Evolutionary conservation across 176 grass and related monocot species (phyloP).

Genomic region (Oryza officinalis): DNA sequence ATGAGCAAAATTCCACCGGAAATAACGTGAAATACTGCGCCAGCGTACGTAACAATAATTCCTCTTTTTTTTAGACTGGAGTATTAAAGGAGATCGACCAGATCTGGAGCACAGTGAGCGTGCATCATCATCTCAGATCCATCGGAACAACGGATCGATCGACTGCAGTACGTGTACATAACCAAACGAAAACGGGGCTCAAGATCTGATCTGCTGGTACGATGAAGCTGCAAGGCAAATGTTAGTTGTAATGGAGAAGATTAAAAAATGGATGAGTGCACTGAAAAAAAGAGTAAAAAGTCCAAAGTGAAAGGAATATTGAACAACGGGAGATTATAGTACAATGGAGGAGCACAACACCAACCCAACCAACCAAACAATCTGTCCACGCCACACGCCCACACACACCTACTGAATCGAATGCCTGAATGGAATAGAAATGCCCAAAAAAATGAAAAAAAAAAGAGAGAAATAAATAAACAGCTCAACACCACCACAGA

Average conservation of each 20-base stretch:
- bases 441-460: background rate
- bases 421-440: constrained; percentile 38
- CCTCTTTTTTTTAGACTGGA: background rate
- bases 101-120: constrained; percentile 35
- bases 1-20: background rate
- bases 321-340: constrained; percentile 27
- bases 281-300: background rate
- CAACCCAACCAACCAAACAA: constrained; percentile 43
- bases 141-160: background rate
- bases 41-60: background rate
- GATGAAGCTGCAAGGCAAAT: background rate
- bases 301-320: constrained; percentile 9
- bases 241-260: background rate
- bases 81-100: constrained; percentile 13
- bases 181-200: background rate
- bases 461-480: background rate
- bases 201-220: constrained; percentile 5
- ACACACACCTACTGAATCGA: constrained; percentile 46
- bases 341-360: constrained; percentile 37
- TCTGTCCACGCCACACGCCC: constrained; percentile 44
- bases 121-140: constrained; percentile 14
- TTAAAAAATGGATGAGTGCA: background rate
- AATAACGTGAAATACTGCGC: background rate
- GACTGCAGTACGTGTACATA: background rate
- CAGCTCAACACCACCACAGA: constrained; percentile 31